phyloP scores from a whole-genome alignment of 73 alveolate species.

The Stentor coeruleus region DNA sequence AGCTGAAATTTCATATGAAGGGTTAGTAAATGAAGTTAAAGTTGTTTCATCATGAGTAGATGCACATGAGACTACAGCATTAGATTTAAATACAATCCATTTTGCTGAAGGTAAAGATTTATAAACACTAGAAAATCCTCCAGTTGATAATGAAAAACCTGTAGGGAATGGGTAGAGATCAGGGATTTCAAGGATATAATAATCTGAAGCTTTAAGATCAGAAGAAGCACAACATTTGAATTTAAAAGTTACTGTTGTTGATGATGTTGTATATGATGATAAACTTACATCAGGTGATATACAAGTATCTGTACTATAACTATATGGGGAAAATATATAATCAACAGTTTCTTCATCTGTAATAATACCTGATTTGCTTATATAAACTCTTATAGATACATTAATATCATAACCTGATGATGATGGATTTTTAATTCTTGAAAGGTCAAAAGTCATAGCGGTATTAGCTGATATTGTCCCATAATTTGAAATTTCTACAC shows the following conservation, averaged over 20 bases:
- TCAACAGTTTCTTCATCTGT: constrained; percentile 16
- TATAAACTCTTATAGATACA: constrained; percentile 3
- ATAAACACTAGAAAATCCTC: neutral
- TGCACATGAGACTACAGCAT: neutral
- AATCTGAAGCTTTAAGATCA: neutral
- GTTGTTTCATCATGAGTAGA: neutral
- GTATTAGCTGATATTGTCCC: neutral
- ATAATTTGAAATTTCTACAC: neutral
- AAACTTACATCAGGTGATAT: neutral
- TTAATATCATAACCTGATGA: neutral
- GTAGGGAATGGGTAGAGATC: constrained; percentile 4
- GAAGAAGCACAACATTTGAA: neutral
- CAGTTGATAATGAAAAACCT: neutral
- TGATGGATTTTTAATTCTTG: neutral
- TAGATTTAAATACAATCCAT: neutral
- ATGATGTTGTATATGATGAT: neutral
- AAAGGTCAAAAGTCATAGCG: neutral
- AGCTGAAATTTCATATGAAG: neutral
- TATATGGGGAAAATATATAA: neutral
- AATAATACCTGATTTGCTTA: neutral
- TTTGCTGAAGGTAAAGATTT: neutral
- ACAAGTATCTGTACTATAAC: neutral
- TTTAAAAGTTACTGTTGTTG: neutral
- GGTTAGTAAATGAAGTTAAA: neutral
- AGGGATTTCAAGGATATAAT: neutral